These are phyloP conservation scores for Blastobotrys buckinghamii DNA, from an alignment of 1,139 yeast species.

Conservation along the genomic window DNA sequence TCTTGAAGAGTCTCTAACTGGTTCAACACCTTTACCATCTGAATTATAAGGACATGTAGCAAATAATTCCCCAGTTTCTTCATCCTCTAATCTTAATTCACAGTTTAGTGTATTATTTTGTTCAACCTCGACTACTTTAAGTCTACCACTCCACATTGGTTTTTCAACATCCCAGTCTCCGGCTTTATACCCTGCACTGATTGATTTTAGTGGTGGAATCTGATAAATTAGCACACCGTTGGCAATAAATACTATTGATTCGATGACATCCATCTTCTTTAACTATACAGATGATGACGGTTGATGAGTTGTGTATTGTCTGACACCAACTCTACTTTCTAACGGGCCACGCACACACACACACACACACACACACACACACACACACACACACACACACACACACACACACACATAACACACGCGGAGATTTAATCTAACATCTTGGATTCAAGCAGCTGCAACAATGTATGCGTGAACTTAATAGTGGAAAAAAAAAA, in stretches of 20 bases:
- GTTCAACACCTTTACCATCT: constrained; percentile 28
- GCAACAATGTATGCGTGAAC: too few species aligned
- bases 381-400: neutral
- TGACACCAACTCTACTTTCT: neutral
- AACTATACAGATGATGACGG: neutral
- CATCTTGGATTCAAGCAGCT: too few species aligned
- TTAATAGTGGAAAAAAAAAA: too few species aligned
- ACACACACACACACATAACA: too few species aligned
- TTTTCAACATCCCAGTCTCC: constrained; percentile 33
- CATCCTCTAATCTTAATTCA: constrained; percentile 30
- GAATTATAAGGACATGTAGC: constrained; percentile 32
- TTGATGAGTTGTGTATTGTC: neutral
- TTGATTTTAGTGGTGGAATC: constrained; percentile 33
- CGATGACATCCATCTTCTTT: constrained; percentile 3
- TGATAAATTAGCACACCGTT: constrained; percentile 24
- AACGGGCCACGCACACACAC: neutral
- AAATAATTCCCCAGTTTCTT: constrained; percentile 29
- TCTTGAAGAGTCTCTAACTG: constrained; percentile 30
- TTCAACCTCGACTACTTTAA: constrained; percentile 31
- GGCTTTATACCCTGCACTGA: constrained; percentile 28
- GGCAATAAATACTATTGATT: constrained; percentile 16
- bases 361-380: neutral
- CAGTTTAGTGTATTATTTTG: constrained; percentile 22
- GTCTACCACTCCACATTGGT: constrained; percentile 37
- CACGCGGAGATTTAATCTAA: too few species aligned